Evolutionary conservation across 2,329 filamentous ascomycete species (phyloP), one percentile per base, ranked within the genome.

Genomic region (Capronia americana): DNA sequence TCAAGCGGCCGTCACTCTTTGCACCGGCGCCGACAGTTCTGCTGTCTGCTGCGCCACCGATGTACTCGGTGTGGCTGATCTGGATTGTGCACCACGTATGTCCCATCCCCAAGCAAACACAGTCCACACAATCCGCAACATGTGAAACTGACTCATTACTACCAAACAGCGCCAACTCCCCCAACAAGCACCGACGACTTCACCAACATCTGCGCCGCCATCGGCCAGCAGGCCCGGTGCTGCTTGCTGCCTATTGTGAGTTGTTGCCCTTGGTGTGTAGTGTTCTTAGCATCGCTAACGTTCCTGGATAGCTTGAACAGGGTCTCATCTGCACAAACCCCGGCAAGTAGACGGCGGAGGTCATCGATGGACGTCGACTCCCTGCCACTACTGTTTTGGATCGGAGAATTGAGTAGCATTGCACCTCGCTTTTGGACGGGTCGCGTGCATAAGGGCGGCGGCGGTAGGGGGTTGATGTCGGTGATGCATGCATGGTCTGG

Each of bases 31-130:
- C 14, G 61, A 38, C 55, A 72, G 73, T 70, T 79, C 71, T 34
- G 73, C 84, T 3, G 82, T 85, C 70, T 90, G 87, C 81, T 90
- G 87, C 74, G 84, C 86, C 14, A 87, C 86, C 26, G 85, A 89
- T 70, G 81, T 89, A 38, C 82, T 89, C 46, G 83, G 85, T 66
- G 68, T 88, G 65, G 85, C 83, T 2, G 79, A 86, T 74, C 78
- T 88, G 26, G 79, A 89, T 79, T 90, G 87, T 75, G 77, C 73
- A 20, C 74, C 78, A 65, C 85, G 86, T 87, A 79, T 71, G 84
- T 79, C 23, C 61, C 32, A 23, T 41, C 14, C 6, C 14, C 38
- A 7, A 34, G 12, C 7, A 28, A 34, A 34, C 7, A 28, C 28
- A 28, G n/a, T 34, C 11, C 32, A 34, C 32, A 34, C 38, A 8